Evolutionary conservation across 306 rosid genomes (phyloP).

Genomic region (Medicago ruthenica): DNA sequence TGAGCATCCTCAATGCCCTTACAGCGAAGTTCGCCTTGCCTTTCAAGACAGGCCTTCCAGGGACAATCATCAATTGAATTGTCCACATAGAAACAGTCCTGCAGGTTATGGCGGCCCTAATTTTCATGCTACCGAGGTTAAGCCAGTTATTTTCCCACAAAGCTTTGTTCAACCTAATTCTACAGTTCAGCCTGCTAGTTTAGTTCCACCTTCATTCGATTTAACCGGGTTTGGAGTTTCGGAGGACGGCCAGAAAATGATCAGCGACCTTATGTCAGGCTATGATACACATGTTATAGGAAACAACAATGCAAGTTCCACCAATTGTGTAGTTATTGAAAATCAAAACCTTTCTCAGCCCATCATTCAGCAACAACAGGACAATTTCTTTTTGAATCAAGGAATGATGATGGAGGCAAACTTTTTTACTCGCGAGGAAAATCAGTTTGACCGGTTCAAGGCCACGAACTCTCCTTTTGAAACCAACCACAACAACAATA

Average conservation of each 20-base stretch:
- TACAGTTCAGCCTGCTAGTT: conserved; percentile 44
- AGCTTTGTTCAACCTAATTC: conserved; percentile 53
- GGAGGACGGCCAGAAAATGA: conserved; percentile 63
- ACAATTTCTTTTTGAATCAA: conserved; percentile 51
- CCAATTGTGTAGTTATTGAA: conserved; percentile 36
- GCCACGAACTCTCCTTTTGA: conserved; percentile 54
- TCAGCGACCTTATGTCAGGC: conserved; percentile 63
- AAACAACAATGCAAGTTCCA: conserved; percentile 43
- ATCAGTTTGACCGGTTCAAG: conserved; percentile 63
- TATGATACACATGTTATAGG: conserved; percentile 56
- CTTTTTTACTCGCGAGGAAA: conserved; percentile 53
- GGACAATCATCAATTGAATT: conserved; percentile 70
- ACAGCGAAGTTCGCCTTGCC: conserved; percentile 56
- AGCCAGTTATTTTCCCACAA: conserved; percentile 60
- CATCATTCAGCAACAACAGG: conserved; percentile 52
- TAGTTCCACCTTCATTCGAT: conserved; percentile 57
- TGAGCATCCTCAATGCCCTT: conserved; percentile 65
- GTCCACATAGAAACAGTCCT: conserved; percentile 44
- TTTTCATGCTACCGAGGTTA: conserved; percentile 62
- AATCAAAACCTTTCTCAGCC: conserved; percentile 51
- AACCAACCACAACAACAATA: conserved; percentile 45
- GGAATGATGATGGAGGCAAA: conserved; percentile 56
- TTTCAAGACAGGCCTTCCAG: conserved; percentile 65
- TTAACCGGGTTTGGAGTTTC: conserved; percentile 64
- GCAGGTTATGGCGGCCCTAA: conserved; percentile 48